Evolutionary conservation across 1,284 basidiomycete species (phyloP).

Genomic region (Athelia psychrophila): DNA sequence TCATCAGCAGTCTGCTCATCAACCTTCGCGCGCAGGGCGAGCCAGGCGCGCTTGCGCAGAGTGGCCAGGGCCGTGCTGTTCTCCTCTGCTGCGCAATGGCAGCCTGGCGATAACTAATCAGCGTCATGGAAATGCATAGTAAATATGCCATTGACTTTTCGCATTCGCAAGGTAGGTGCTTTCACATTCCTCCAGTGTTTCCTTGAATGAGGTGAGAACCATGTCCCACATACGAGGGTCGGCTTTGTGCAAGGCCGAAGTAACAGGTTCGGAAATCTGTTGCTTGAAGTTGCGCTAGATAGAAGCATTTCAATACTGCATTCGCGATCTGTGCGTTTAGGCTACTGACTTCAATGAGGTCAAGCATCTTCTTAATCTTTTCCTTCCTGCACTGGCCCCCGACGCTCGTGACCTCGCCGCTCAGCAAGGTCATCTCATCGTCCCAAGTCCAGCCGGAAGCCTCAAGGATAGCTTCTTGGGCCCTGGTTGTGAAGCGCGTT

Average conservation of each 20-base stretch:
- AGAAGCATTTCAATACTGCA: too few species aligned
- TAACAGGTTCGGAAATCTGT: slow-evolving; percentile 88
- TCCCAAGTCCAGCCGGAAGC: slow-evolving; percentile 80
- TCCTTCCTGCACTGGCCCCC: slow-evolving; percentile 91
- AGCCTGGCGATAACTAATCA: slow-evolving; percentile 52
- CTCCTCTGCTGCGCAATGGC: slow-evolving; percentile 94
- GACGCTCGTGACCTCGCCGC: slow-evolving; percentile 78
- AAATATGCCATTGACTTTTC: slow-evolving; percentile 55
- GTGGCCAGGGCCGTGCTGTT: slow-evolving; percentile 68
- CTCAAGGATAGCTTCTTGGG: slow-evolving; percentile 63
- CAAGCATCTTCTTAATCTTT: slow-evolving; percentile 99
- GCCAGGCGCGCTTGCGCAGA: slow-evolving; percentile 83
- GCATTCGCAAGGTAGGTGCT: slow-evolving; percentile 82
- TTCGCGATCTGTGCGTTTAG: too few species aligned
- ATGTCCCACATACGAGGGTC: slow-evolving; percentile 89
- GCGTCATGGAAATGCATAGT: neutral
- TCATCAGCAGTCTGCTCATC: slow-evolving; percentile 66
- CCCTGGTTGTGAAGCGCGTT: slow-evolving; percentile 63
- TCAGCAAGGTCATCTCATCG: slow-evolving; percentile 76
- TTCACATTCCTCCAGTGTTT: slow-evolving; percentile 75
- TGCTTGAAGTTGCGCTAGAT: slow-evolving; percentile 91
- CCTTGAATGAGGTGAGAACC: slow-evolving; percentile 71
- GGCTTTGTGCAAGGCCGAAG: slow-evolving; percentile 80
- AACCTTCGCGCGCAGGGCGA: slow-evolving; percentile 80
- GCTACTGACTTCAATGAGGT: slow-evolving; percentile 92